phyloP scores from a whole-genome alignment of 1,139 yeast species.

The Ogataea hybrid region DNA sequence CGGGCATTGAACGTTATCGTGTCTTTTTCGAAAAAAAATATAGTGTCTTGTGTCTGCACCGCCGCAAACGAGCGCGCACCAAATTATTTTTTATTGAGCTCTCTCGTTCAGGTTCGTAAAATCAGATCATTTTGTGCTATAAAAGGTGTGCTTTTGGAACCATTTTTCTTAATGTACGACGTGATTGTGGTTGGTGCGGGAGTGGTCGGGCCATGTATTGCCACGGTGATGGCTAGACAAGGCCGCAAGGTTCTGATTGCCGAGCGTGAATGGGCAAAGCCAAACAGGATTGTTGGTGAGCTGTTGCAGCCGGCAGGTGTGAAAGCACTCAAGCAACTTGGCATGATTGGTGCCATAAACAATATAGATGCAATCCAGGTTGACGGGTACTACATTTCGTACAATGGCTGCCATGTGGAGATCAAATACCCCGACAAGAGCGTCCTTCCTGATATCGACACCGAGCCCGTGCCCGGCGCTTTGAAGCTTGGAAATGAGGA shows the following conservation, averaged over 20 bases:
- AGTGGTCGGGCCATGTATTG: slow-evolving; percentile 91
- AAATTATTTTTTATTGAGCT: background rate
- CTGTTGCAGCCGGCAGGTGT: slow-evolving; percentile 94
- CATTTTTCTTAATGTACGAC: slow-evolving; percentile 40
- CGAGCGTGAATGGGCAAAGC: slow-evolving; percentile 89
- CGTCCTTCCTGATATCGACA: slow-evolving; percentile 37
- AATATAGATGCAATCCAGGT: slow-evolving; percentile 78
- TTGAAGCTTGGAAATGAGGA: slow-evolving; percentile 58
- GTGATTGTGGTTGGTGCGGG: slow-evolving; percentile 90
- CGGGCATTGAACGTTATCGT: slow-evolving; percentile 7
- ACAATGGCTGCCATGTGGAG: slow-evolving; percentile 50
- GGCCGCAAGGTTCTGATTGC: slow-evolving; percentile 74
- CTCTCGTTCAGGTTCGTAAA: slow-evolving; percentile 7
- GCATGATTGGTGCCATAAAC: slow-evolving; percentile 77
- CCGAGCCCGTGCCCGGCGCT: slow-evolving; percentile 53
- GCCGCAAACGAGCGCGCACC: background rate
- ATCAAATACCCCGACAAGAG: slow-evolving; percentile 70
- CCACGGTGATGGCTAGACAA: slow-evolving; percentile 85
- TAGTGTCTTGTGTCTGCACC: background rate
- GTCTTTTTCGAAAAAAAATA: background rate
- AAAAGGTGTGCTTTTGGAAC: background rate
- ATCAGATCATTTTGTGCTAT: slow-evolving; percentile 16
- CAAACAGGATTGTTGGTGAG: slow-evolving; percentile 97
- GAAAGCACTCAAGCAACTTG: slow-evolving; percentile 74
- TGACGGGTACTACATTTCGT: slow-evolving; percentile 79